These are phyloP conservation scores for Schwanniomyces etchellsii DNA, from an alignment of 1,139 yeast genomes.

Conservation along the genomic window DNA sequence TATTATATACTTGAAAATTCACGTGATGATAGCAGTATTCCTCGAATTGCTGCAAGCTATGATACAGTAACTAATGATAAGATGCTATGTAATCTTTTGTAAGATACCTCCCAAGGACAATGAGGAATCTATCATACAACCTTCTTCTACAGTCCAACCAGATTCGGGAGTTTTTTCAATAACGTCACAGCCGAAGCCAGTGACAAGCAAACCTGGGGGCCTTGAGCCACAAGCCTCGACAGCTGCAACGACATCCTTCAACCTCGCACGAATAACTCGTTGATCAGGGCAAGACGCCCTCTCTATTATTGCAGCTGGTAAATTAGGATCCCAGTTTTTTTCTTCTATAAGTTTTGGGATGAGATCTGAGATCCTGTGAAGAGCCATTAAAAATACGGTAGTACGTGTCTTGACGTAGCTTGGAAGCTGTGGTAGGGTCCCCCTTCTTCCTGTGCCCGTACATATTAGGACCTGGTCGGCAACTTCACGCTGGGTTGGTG, in stretches of 20 bases:
- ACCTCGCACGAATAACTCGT: constrained; percentile 69
- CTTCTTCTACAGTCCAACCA: constrained; percentile 59
- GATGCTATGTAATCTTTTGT: no score
- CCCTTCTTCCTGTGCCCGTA: constrained; percentile 92
- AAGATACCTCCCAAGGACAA: no score
- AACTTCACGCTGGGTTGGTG: constrained; percentile 89
- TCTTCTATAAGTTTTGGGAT: constrained; percentile 49
- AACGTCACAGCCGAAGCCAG: constrained; percentile 77
- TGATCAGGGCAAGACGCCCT: constrained; percentile 94
- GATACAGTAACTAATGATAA: no score
- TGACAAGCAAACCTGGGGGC: constrained; percentile 88
- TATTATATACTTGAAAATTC: no score
- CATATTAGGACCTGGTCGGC: constrained; percentile 91
- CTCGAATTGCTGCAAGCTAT: no score
- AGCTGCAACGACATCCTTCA: constrained; percentile 63
- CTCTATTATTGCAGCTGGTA: constrained; percentile 85
- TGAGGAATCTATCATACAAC: constrained; percentile 24
- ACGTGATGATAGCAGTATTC: no score
- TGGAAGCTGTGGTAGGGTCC: constrained; percentile 76
- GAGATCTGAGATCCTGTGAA: constrained; percentile 73
- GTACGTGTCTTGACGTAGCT: constrained; percentile 69
- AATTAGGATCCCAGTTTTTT: constrained; percentile 60
- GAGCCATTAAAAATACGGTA: constrained; percentile 83
- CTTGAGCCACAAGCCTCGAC: constrained; percentile 79
- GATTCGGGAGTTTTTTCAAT: constrained; percentile 21